Evolutionary conservation across 129 eudicot species (phyloP).

Genomic region (Ambrosia artemisiifolia): DNA sequence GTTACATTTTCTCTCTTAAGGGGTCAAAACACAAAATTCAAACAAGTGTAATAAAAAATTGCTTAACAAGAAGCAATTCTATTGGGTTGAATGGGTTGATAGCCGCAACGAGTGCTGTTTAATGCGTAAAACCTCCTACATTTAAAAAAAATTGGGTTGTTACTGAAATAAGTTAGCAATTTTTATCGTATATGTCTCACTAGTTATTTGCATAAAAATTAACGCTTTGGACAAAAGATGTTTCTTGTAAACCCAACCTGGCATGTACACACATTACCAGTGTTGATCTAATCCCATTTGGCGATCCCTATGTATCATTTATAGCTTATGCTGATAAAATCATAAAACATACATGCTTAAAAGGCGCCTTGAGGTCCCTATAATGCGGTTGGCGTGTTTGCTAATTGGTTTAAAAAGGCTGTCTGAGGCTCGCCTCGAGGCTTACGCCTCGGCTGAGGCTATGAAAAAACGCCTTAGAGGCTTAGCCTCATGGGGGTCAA

Average conservation of each 20-base stretch:
- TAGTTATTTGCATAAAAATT: not conserved
- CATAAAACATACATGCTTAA: not conserved
- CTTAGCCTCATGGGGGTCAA: too few relatives aligned
- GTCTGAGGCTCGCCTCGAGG: too few relatives aligned
- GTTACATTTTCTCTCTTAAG: not conserved
- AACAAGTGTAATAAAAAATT: not conserved
- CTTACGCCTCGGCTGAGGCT: too few relatives aligned
- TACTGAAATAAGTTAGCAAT: not conserved
- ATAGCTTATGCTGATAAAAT: not conserved
- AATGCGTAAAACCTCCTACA: not conserved
- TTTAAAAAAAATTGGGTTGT: not conserved
- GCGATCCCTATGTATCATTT: not conserved
- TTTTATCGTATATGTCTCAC: not conserved
- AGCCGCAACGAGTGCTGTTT: not conserved
- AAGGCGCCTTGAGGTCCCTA: slow-evolving; percentile 29
- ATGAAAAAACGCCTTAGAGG: too few relatives aligned
- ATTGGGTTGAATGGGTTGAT: not conserved
- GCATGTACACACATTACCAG: not conserved
- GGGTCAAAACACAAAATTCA: too few relatives aligned
- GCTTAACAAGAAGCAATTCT: not conserved
- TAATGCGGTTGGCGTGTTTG: slow-evolving; percentile 71
- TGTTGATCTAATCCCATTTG: not conserved
- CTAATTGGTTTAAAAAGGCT: too few relatives aligned
- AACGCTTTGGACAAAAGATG: not conserved
- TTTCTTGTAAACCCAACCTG: not conserved